A percentile compares a stretch with the other conserved stretches of the same genome.
These are phyloP conservation scores for Aquilaria yunnanensis DNA, from an alignment of 345 rosid species.

Conservation along the genomic window DNA sequence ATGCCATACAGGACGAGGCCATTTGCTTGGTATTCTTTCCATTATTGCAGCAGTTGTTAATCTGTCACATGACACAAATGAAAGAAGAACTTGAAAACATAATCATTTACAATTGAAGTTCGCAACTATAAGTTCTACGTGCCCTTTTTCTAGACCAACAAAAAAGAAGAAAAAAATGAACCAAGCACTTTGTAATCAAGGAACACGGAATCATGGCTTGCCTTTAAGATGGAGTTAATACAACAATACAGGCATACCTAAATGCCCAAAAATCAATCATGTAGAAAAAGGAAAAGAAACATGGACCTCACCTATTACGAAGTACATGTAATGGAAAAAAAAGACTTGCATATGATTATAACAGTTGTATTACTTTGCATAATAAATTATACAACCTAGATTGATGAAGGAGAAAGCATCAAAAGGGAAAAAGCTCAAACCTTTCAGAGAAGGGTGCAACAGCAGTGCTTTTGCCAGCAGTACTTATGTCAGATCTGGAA, in stretches of 20 bases:
- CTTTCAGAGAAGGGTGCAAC: conserved; percentile 67
- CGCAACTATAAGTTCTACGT: not conserved
- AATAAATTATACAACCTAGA: not conserved
- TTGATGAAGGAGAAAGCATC: conserved; percentile 1
- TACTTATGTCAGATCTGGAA: conserved; percentile 50
- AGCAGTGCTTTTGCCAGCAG: conserved; percentile 57
- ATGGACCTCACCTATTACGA: no score
- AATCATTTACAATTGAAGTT: not conserved
- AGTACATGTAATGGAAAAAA: no score
- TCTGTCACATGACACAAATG: conserved; percentile 28
- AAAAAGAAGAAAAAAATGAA: not conserved
- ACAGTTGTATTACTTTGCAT: no score
- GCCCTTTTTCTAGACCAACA: not conserved
- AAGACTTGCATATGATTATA: no score
- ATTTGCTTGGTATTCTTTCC: conserved; percentile 94
- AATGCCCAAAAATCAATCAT: not conserved
- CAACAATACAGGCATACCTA: not conserved
- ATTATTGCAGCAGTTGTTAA: conserved; percentile 76
- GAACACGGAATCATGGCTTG: not conserved
- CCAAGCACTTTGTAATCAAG: conserved; percentile 2
- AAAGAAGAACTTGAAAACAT: not conserved
- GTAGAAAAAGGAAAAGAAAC: no score
- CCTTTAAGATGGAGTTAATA: not conserved
- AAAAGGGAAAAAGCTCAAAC: conserved; percentile 24
- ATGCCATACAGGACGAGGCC: conserved; percentile 99